These are phyloP conservation scores for Microbotryum silenes-acaulis DNA, from an alignment of 1,284 basidiomycete species.

Conservation along the genomic window DNA sequence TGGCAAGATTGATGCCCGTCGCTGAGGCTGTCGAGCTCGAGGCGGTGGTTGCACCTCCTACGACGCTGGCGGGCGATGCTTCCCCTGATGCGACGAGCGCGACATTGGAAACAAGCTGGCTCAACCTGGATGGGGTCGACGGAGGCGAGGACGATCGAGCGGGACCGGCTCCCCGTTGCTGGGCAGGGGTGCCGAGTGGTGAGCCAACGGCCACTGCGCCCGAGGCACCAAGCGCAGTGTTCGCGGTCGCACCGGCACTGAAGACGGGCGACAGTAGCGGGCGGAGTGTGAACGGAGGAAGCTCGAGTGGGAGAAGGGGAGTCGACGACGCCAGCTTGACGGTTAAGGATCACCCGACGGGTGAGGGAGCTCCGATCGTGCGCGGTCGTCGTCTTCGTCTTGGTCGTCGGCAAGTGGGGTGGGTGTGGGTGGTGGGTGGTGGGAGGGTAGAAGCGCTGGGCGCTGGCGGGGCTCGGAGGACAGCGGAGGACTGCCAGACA, in stretches of 20 bases:
- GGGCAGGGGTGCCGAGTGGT: slow-evolving; percentile 15
- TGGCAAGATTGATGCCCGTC: not conserved
- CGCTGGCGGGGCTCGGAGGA: no score
- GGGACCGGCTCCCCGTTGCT: not conserved
- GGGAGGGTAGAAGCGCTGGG: no score
- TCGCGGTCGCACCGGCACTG: not conserved
- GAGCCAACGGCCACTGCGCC: not conserved
- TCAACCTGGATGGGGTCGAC: not conserved
- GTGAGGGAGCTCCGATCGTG: no score
- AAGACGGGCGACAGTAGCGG: slow-evolving; percentile 22
- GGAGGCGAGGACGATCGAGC: not conserved
- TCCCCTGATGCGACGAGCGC: not conserved
- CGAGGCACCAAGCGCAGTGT: not conserved
- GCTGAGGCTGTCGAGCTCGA: not conserved
- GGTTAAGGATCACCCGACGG: no score
- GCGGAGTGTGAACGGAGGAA: slow-evolving; percentile 28
- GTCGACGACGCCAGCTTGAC: slow-evolving; percentile 9
- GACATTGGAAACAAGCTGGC: slow-evolving; percentile 11
- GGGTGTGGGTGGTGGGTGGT: no score
- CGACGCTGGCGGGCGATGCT: not conserved
- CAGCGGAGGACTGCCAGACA: no score
- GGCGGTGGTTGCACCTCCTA: not conserved
- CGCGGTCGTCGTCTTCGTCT: no score
- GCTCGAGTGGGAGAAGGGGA: slow-evolving; percentile 20
- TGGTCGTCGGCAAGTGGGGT: no score